phyloP scores from a whole-genome alignment of 2,329 filamentous ascomycete genomes.

The Colletotrichum camelliae region DNA sequence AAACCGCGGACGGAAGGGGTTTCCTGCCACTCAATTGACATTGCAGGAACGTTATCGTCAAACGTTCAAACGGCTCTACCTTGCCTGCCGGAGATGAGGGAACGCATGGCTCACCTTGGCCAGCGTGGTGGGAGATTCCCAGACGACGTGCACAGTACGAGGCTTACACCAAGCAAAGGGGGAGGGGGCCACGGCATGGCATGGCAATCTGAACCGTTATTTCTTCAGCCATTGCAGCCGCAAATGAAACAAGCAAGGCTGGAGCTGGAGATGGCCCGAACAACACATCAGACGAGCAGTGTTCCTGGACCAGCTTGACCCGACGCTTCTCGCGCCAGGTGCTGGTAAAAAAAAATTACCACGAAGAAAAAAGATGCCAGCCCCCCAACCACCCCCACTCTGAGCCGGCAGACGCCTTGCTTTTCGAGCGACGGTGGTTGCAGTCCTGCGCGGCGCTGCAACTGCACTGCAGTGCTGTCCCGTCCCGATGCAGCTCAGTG shows the following conservation, averaged over 20 bases:
- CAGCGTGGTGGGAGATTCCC: not conserved
- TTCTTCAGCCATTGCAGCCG: not conserved
- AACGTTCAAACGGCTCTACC: not conserved
- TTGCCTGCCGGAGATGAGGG: slow-evolving; percentile 19
- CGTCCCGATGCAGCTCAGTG: not conserved
- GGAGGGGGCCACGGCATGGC: not conserved
- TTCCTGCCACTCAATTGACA: not conserved
- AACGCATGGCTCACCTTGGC: slow-evolving; percentile 12
- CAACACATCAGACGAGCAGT: slow-evolving; percentile 15
- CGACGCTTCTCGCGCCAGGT: slow-evolving; percentile 19
- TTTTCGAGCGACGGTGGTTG: not conserved
- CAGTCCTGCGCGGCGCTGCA: not conserved
- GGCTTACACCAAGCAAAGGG: not conserved
- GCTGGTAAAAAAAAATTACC: not conserved
- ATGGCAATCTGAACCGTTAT: not conserved
- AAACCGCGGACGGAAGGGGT: slow-evolving; percentile 1
- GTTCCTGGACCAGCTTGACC: not conserved
- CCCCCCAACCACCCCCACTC: not conserved
- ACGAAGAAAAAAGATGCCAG: not conserved
- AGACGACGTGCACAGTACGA: not conserved
- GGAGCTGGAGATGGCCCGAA: slow-evolving; percentile 4
- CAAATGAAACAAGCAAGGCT: slow-evolving; percentile 21
- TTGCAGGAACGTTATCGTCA: slow-evolving; percentile 12
- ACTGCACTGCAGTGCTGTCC: not conserved
- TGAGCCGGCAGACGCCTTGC: slow-evolving; percentile 5